phyloP scores from a whole-genome alignment of 2,329 filamentous ascomycete genomes.

The Tolypocladium nubicola region DNA sequence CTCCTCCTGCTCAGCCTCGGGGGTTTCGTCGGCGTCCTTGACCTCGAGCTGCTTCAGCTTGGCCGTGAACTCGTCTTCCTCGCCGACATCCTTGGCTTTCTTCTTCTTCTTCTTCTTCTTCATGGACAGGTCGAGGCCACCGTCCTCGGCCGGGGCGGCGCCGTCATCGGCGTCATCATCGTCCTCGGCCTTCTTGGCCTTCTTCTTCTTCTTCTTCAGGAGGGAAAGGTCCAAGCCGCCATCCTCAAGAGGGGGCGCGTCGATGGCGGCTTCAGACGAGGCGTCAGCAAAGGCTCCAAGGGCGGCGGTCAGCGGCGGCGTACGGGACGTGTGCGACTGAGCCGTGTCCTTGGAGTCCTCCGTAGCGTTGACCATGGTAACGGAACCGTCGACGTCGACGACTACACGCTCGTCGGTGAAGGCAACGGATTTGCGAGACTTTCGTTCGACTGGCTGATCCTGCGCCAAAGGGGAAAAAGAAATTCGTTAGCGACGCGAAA shows the following conservation, averaged over 20 bases:
- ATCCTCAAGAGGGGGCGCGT: slow-evolving; percentile 37
- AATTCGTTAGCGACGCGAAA: background rate
- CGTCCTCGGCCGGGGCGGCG: slow-evolving; percentile 38
- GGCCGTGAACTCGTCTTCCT: slow-evolving; percentile 52
- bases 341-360: slow-evolving; percentile 73
- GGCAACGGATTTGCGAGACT: slow-evolving; percentile 84
- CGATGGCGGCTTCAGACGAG: slow-evolving; percentile 29
- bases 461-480: slow-evolving; percentile 10
- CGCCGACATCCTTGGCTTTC: slow-evolving; percentile 46
- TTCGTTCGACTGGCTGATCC: slow-evolving; percentile 38
- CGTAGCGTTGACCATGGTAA: slow-evolving; percentile 63
- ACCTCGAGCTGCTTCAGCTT: slow-evolving; percentile 53
- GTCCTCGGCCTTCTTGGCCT: slow-evolving; percentile 27
- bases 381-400: slow-evolving; percentile 80
- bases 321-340: slow-evolving; percentile 65
- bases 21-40: slow-evolving; percentile 52
- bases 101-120: slow-evolving; percentile 74
- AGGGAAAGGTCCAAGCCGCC: slow-evolving; percentile 48
- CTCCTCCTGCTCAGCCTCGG: slow-evolving; percentile 38
- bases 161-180: slow-evolving; percentile 37
- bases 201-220: slow-evolving; percentile 79
- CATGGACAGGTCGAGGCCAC: slow-evolving; percentile 48
- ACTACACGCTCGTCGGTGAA: slow-evolving; percentile 83
- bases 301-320: slow-evolving; percentile 46
- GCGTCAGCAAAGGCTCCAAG: slow-evolving; percentile 44